Evolutionary conservation across 805 yeast species (phyloP).

Genomic region (Clavispora asparagi): DNA sequence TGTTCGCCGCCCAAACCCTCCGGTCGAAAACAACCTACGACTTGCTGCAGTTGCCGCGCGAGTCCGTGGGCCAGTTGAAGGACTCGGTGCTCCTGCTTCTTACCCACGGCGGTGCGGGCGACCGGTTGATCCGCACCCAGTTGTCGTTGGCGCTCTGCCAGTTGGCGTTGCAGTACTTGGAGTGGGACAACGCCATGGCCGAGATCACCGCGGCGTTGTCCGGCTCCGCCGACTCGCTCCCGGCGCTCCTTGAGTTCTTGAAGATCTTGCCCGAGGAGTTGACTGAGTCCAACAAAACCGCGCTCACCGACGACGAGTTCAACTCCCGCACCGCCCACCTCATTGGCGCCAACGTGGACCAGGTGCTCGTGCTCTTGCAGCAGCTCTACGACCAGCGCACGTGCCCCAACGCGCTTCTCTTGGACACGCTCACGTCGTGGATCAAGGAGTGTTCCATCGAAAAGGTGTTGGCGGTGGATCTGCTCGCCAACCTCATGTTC

Average conservation of each 20-base stretch:
- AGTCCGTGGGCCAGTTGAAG: slow-evolving; percentile 56
- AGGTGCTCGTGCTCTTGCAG: slow-evolving; percentile 60
- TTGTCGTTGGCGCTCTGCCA: slow-evolving; percentile 77
- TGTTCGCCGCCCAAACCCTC: slow-evolving; percentile 90
- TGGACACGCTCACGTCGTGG: slow-evolving; percentile 87
- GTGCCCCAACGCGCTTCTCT: slow-evolving; percentile 36
- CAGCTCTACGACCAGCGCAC: slow-evolving; percentile 30
- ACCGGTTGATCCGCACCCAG: slow-evolving; percentile 72
- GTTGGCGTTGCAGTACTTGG: slow-evolving; percentile 68
- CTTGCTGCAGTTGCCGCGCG: slow-evolving; percentile 60
- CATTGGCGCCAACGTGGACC: slow-evolving; percentile 60
- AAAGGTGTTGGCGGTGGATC: slow-evolving; percentile 54
- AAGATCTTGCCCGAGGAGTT: slow-evolving; percentile 90
- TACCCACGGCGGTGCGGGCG: slow-evolving; percentile 33
- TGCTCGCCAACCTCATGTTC: slow-evolving; percentile 67
- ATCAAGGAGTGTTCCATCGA: slow-evolving; percentile 77
- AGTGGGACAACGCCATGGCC: slow-evolving; percentile 66
- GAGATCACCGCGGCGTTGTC: slow-evolving; percentile 57
- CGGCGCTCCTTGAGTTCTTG: slow-evolving; percentile 68
- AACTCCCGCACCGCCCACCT: slow-evolving; percentile 56
- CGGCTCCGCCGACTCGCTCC: slow-evolving; percentile 28
- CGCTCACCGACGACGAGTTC: slow-evolving; percentile 79
- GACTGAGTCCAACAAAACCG: slow-evolving; percentile 67
- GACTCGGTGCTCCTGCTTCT: slow-evolving; percentile 59
- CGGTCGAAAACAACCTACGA: slow-evolving; percentile 83